Base-by-base conservation (phyloP, 2,329 filamentous ascomycete species). In the Ophiostoma ulmi region DNA sequence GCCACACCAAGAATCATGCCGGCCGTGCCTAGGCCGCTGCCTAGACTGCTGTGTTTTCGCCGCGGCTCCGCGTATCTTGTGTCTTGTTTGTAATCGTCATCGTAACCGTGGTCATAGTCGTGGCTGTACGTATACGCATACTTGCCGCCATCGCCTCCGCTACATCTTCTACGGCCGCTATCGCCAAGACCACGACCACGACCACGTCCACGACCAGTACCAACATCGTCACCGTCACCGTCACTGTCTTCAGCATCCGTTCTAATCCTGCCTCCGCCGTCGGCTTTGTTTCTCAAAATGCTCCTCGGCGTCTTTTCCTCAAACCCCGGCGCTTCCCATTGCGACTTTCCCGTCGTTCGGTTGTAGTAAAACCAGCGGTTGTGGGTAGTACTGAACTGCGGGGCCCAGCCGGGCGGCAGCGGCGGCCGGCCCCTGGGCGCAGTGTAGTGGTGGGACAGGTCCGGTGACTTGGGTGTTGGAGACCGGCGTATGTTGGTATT, bases 311-410 rank as follows among this genome's bases (percentile, higher is more conserved):
- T 41, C n/a, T 48, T 55, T 26, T 44, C 61, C 35, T 73, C 73
- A 5, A 76, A 72, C 38, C 76, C 76, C 0, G 79, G 79, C 0
- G 78, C 77, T 55, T 88, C 85, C 86, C 87, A 89, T 74, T 88
- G 85, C 0, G 84, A 82, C 71, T 82, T 82, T 20, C 85, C 85
- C 13, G 84, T 86, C 48, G 84, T 78, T 69, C 84, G 80, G 75
- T 89, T 85, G 70, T 87, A 80, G 75, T 85, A 89, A 79, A 83
- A 89, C 79, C 84, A 87, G 69, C 84, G 82, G 74, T 85, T 82
- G 71, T 81, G 80, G 71, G 78, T 79, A 61, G 84, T 83, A 73
- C 88, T 86, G 79, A 83, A 88, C 75, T 86, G 83, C 64, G 84
- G 80, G 31, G 79, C 76, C 86, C 86, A 89, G 74, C 86, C 86